These are phyloP conservation scores for Melanogaster broomeanus DNA, from an alignment of 768 basidiomycete species.

Conservation along the genomic window DNA sequence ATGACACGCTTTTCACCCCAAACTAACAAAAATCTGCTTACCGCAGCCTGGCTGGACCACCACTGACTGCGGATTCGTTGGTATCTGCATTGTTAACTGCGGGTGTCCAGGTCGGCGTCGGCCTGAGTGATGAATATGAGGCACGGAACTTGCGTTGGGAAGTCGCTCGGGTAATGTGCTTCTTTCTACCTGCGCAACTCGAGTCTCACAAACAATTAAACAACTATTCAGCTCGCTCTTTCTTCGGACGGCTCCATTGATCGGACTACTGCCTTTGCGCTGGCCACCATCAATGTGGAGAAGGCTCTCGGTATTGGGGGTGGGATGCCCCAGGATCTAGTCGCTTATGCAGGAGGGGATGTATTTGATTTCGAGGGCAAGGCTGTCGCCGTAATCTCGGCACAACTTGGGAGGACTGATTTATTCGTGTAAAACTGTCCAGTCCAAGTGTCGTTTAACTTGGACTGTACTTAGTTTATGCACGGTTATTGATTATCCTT, in stretches of 20 bases:
- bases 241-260: slow-evolving; percentile 41
- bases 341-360: slow-evolving; percentile 41
- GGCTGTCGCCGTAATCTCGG: slow-evolving; percentile 39
- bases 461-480: no score
- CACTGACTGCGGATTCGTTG: slow-evolving; percentile 56
- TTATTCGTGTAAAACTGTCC: slow-evolving; percentile 14
- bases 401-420: slow-evolving; percentile 19
- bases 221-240: slow-evolving; percentile 35
- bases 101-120: slow-evolving; percentile 66
- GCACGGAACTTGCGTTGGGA: slow-evolving; percentile 39
- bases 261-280: slow-evolving; percentile 34
- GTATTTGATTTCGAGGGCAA: slow-evolving; percentile 40
- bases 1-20: not conserved
- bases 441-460: no score
- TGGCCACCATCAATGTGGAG: slow-evolving; percentile 45
- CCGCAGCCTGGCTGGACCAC: slow-evolving; percentile 68
- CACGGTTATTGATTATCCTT: no score
- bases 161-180: slow-evolving; percentile 36
- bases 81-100: slow-evolving; percentile 54
- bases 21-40: not conserved
- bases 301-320: slow-evolving; percentile 38
- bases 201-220: not conserved
- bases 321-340: slow-evolving; percentile 34
- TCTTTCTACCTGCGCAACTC: not conserved
- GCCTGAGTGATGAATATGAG: slow-evolving; percentile 37